Evolutionary conservation across 2,329 filamentous ascomycete species (phyloP), one percentile per base, ranked within the genome.

Genomic region (Phialophora tarda): DNA sequence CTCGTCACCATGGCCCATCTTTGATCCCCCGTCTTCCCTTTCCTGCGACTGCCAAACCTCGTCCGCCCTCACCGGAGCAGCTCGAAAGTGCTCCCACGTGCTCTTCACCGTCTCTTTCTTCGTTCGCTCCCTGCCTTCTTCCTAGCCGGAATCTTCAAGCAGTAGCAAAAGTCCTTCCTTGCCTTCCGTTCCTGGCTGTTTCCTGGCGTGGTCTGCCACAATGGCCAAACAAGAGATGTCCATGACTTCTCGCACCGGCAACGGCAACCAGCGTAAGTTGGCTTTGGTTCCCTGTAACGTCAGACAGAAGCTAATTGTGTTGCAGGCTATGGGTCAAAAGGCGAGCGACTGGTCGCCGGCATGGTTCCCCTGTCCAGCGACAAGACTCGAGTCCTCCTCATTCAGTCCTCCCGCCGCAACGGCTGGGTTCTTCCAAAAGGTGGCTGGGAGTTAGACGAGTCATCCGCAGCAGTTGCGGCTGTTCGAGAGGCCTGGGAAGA

Each of bases 351-450:
- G 69, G 95, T 99, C 74, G 94, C 95, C 68, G 95, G 95, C 73
- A 89, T 98, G 65, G 95, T 99, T 56, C 92, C 95, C 71, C 84
- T 98, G 71, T 95, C 92, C 63, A 80, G 85, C 74, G 93, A 97
- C 82, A 94, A 92, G 78, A 89, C 88, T 74, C 90, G 91, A 78
- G 94, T 99, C 68, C 85, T 99, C 73, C 85, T 99, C 73, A 97
- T 98, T 74, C 93, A 97, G 82, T 97, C 93, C 62, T 94, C 91
- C 60, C 88, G 92, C 71, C 89, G 93, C 74, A 92, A 92, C 78
- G 92, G 91, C 74, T 99, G 95, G 95, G 95, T 99, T 51, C 85
- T 99, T 66, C 95, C 95, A 67, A 99, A 99, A 79, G 95, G 95
- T 76, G 95, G 95, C 67, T 99, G 95, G 93, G 95, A 99, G 79